These are phyloP conservation scores for Phaeotremella fagi DNA, from an alignment of 768 basidiomycete species.

Conservation along the genomic window DNA sequence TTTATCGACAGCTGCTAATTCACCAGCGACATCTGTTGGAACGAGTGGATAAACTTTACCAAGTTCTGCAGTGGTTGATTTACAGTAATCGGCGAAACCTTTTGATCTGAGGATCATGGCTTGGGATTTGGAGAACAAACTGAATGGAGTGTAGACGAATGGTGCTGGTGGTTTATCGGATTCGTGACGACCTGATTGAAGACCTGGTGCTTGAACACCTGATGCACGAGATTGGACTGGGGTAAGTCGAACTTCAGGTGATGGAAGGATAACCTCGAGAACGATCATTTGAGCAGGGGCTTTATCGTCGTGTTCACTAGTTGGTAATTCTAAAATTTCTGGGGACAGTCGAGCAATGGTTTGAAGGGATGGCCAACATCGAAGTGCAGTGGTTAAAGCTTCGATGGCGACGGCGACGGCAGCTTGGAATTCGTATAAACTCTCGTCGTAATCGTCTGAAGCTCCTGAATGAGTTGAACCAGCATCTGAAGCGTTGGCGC, in stretches of 20 bases:
- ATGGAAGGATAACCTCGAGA: slow-evolving; percentile 42
- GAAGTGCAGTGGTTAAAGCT: slow-evolving; percentile 39
- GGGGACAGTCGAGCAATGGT: slow-evolving; percentile 41
- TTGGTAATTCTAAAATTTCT: slow-evolving; percentile 46
- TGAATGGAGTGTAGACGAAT: slow-evolving; percentile 47
- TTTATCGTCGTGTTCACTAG: slow-evolving; percentile 40
- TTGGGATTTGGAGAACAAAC: slow-evolving; percentile 45
- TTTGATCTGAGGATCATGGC: slow-evolving; percentile 33
- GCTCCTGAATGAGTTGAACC: slow-evolving; percentile 17
- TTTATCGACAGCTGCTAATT: slow-evolving; percentile 35
- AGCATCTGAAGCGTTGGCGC: slow-evolving; percentile 26
- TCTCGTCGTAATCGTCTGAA: slow-evolving; percentile 25
- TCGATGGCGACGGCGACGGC: slow-evolving; percentile 47
- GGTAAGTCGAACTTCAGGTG: slow-evolving; percentile 30
- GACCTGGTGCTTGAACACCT: slow-evolving; percentile 25
- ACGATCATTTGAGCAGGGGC: slow-evolving; percentile 47
- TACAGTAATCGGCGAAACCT: slow-evolving; percentile 27
- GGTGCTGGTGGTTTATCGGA: slow-evolving; percentile 43
- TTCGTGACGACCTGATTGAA: slow-evolving; percentile 21
- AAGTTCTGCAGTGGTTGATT: slow-evolving; percentile 22
- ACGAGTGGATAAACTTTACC: slow-evolving; percentile 27
- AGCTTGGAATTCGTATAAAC: slow-evolving; percentile 46
- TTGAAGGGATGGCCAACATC: slow-evolving; percentile 41
- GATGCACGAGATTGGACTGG: slow-evolving; percentile 37
- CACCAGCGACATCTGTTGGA: slow-evolving; percentile 31